Conservation (phyloP, 441 rosid genomes). For the Euphorbia schlechtendalii region DNA sequence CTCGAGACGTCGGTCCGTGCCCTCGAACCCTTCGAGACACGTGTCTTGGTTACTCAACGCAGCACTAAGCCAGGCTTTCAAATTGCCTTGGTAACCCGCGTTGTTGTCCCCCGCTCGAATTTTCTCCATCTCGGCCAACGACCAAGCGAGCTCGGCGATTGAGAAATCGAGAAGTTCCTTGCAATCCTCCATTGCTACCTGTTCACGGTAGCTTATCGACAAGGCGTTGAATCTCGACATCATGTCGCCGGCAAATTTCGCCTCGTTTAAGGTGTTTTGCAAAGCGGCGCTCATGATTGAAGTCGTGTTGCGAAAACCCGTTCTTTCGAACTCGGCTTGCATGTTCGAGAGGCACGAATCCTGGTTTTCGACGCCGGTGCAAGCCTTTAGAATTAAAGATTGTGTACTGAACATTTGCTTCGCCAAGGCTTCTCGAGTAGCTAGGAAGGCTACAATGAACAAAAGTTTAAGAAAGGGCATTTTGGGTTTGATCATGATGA, state of each 20-base stretch:
- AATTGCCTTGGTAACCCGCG: constrained; percentile 44
- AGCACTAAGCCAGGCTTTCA: constrained; percentile 91
- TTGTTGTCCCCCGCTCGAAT: constrained; percentile 43
- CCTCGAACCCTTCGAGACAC: constrained; percentile 87
- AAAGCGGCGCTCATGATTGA: constrained; percentile 59
- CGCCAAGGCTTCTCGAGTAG: constrained; percentile 26
- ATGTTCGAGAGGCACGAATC: constrained; percentile 44
- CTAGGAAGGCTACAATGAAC: constrained; percentile 29
- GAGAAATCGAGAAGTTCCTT: constrained; percentile 86
- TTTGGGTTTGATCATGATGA: constrained; percentile 11
- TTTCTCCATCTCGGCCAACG: constrained; percentile 60
- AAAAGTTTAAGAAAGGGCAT: constrained; percentile 36
- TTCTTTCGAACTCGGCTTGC: constrained; percentile 29
- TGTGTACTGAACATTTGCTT: constrained; percentile 23
- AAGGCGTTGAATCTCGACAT: constrained; percentile 49
- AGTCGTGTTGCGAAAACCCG: constrained; percentile 25
- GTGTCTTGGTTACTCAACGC: constrained; percentile 92
- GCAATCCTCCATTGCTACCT: constrained; percentile 76
- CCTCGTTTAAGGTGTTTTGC: constrained; percentile 43
- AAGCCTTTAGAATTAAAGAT: constrained; percentile 40
- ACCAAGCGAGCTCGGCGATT: constrained; percentile 83
- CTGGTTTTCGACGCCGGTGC: constrained; percentile 37
- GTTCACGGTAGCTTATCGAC: constrained; percentile 70
- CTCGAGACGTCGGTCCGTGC: constrained; percentile 56
- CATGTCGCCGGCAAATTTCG: constrained; percentile 40